Base-by-base conservation (phyloP, 768 basidiomycete genomes). In the Mycena vulgaris region DNA sequence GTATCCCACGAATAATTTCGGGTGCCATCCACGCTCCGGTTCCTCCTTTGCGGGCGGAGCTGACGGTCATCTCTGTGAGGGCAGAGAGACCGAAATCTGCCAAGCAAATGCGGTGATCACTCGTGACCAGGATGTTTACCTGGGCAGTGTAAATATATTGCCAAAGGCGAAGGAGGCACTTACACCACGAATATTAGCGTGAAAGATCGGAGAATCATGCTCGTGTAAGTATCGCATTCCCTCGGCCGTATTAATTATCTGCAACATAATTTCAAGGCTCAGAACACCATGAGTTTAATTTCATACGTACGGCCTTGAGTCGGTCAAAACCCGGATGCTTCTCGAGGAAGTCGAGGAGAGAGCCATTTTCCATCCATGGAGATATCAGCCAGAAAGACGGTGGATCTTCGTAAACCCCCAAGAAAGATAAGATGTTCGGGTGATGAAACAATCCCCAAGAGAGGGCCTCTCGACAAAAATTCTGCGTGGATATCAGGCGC, bases 141-240 rank as follows among this genome's bases (percentile, higher is more conserved):
- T 45, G n/a, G n/a, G n/a, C n/a, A n/a, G n/a, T n/a, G n/a, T n/a
- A n/a, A n/a, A n/a, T n/a, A n/a, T n/a, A n/a, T n/a, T n/a, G n/a
- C n/a, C n/a, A n/a, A n/a, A n/a, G n/a, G n/a, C n/a, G n/a, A n/a
- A n/a, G n/a, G n/a, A n/a, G n/a, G n/a, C n/a, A n/a, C n/a, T n/a
- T 62, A 67, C 70, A 21, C 65, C 70, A 25, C 65, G 56, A 21
- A 71, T 71, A 51, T 71, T 65, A 19, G 58, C 66, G 49, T 51
- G 49, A 51, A 51, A 25, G 14, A 51, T 51, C 27, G 27, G 49
- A 51, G 49, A 27, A 51, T 51, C 49, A 28, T 6, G 49, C 16
- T 51, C 49, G 14, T 51, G 49, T 17, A 51, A 30, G 49, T 51
- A 51, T 27, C 25, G 49, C 49, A 51, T 51, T 30, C 49, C 49